These are phyloP conservation scores for Agrocybe praecox DNA, from an alignment of 768 basidiomycete genomes.

Conservation along the genomic window DNA sequence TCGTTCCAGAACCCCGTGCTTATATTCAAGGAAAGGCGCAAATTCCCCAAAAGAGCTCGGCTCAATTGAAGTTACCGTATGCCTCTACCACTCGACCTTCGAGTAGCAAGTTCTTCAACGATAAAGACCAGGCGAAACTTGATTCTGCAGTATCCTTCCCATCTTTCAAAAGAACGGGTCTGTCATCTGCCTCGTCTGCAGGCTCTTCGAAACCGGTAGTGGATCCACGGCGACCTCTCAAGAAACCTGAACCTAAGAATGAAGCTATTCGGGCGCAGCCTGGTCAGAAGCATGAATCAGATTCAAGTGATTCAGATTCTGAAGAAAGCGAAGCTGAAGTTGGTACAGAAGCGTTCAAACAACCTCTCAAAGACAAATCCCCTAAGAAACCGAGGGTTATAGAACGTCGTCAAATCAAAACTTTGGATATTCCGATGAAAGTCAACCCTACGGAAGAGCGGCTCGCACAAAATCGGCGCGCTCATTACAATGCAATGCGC, in stretches of 20 bases:
- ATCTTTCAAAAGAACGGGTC: constrained; percentile 39
- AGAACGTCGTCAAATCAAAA: constrained; percentile 65
- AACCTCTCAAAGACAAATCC: constrained; percentile 54
- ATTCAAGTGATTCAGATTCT: constrained; percentile 49
- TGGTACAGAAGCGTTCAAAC: constrained; percentile 47
- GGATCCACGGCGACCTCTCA: constrained; percentile 1
- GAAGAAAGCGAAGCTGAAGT: constrained; percentile 42
- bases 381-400: constrained; percentile 56
- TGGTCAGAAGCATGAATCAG: constrained; percentile 21
- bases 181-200: not conserved
- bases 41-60: not conserved
- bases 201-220: constrained; percentile 8
- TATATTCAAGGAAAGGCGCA: constrained; percentile 16
- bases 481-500: constrained; percentile 63
- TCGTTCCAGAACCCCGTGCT: constrained; percentile 2
- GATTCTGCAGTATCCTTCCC: constrained; percentile 38
- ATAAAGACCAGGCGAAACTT: constrained; percentile 34
- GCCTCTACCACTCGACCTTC: constrained; percentile 12
- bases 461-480: constrained; percentile 58
- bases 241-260: constrained; percentile 26
- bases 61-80: constrained; percentile 4
- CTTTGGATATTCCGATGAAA: constrained; percentile 54
- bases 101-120: constrained; percentile 26
- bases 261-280: constrained; percentile 25
- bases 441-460: constrained; percentile 51